Base-by-base conservation (phyloP, 805 yeast genomes). In the Deakozyma indianensis region DNA sequence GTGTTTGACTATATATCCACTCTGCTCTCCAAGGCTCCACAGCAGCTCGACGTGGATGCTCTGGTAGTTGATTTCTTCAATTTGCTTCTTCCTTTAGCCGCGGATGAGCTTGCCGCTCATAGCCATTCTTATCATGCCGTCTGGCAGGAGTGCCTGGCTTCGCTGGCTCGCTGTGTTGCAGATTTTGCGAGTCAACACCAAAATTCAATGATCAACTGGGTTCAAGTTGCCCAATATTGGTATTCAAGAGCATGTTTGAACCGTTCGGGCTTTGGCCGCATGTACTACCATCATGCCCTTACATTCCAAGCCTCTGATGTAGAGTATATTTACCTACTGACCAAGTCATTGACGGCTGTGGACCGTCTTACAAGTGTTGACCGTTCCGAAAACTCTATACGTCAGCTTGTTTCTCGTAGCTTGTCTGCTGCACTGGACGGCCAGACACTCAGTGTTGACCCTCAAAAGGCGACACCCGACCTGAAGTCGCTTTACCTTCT, bases 81-180 rank as follows among this genome's bases (percentile, higher is more conserved):
- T 20, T 20, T 32, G 18, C 38, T 32, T 7, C 18, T 32, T 14
- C 38, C 38, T 9, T 20, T 32, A 20, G 38, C 38, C 5, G 38
- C 38, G 5, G 38, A 32, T 7, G 38, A 32, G 38, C 38, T 32
- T 14, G 38, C 38, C 18, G 18, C 38, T 4, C 38, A 32, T n/a
- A 32, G 18, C 18, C 38, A 32, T 20, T 32, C 38, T 7, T 32
- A 32, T 20, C 38, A 32, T 20, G 38, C 38, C 18, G 38, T 32
- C 18, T 32, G 38, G 38, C 38, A 32, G 38, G 38, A 32, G 38
- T 32, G 38, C 38, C 18, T 32, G 18, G 38, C 38, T 9, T 32
- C 38, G 38, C 18, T 32, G 11, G 38, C 38, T 7, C 38, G 38
- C 38, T 32, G 38, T n/a, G 38, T 32, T 32, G 38, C 38, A 9